Percentiles rank a stretch among this genome's conserved stretches.
Conservation (phyloP, 2,329 filamentous ascomycete genomes). For the Sporothrix inflata region DNA sequence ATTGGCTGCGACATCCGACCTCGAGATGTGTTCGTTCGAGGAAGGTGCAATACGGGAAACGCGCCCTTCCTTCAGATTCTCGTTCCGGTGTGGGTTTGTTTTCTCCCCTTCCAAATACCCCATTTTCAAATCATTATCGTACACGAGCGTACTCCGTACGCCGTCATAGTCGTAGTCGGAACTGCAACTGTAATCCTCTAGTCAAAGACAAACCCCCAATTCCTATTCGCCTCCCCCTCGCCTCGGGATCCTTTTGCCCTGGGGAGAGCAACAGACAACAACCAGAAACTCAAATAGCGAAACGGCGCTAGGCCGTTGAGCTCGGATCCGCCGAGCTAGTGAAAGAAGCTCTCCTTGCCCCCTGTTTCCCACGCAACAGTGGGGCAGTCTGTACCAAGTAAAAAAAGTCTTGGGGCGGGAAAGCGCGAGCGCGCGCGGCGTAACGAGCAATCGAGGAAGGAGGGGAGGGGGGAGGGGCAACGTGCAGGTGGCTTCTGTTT, state of each 20-base stretch:
- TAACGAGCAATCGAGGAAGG: background rate
- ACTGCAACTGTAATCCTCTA: slow-evolving; percentile 1
- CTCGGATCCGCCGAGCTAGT: slow-evolving; percentile 10
- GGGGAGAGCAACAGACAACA: background rate
- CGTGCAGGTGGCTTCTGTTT: background rate
- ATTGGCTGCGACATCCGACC: slow-evolving; percentile 18
- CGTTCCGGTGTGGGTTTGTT: background rate
- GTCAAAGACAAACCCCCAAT: background rate
- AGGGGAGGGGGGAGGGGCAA: background rate
- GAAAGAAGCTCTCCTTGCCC: slow-evolving; percentile 7
- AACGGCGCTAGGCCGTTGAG: slow-evolving; percentile 17
- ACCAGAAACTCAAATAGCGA: slow-evolving; percentile 25
- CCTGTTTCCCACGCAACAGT: slow-evolving; percentile 15
- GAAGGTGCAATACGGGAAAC: background rate
- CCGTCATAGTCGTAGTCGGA: background rate
- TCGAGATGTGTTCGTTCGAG: background rate
- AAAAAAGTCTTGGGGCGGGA: background rate
- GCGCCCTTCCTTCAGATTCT: background rate
- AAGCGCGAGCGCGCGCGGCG: background rate
- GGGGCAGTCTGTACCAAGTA: slow-evolving; percentile 16
- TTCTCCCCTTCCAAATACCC: background rate
- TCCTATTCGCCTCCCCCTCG: background rate
- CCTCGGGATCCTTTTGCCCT: slow-evolving; percentile 3
- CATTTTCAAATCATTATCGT: slow-evolving; percentile 10
- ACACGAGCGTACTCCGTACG: background rate